Evolutionary conservation across 805 yeast species (phyloP).

Genomic region (Saccharomyces mikatae): DNA sequence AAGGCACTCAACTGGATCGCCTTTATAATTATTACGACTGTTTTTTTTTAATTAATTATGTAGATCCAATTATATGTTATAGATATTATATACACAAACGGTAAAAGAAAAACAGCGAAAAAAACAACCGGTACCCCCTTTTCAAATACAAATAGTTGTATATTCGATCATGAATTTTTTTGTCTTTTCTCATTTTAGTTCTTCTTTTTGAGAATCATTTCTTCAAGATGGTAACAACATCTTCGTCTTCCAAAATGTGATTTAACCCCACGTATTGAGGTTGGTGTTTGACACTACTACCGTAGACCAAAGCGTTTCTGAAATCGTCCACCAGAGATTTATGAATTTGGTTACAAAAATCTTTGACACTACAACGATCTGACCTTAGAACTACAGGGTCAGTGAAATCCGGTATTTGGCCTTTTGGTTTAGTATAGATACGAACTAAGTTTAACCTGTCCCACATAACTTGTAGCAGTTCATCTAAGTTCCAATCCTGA

Average conservation of each 20-base stretch:
- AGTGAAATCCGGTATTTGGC: constrained; percentile 81
- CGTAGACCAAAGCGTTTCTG: constrained; percentile 86
- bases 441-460: constrained; percentile 80
- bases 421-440: constrained; percentile 96
- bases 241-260: constrained; percentile 87
- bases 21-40: background rate
- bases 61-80: background rate
- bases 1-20: background rate
- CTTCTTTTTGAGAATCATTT: constrained; percentile 31
- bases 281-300: constrained; percentile 92
- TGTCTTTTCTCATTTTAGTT: background rate
- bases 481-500: constrained; percentile 94
- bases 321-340: constrained; percentile 90
- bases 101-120: background rate
- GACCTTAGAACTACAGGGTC: constrained; percentile 91
- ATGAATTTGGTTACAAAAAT: constrained; percentile 94
- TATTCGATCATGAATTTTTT: background rate
- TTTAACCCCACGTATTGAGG: constrained; percentile 90
- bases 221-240: constrained; percentile 90
- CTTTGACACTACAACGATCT: constrained; percentile 80
- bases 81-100: background rate
- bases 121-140: background rate
- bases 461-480: constrained; percentile 93
- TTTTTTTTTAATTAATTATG: background rate
- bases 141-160: background rate